phyloP scores from a whole-genome alignment of 1,284 basidiomycete species.

The Marasmius tenuissimus region DNA sequence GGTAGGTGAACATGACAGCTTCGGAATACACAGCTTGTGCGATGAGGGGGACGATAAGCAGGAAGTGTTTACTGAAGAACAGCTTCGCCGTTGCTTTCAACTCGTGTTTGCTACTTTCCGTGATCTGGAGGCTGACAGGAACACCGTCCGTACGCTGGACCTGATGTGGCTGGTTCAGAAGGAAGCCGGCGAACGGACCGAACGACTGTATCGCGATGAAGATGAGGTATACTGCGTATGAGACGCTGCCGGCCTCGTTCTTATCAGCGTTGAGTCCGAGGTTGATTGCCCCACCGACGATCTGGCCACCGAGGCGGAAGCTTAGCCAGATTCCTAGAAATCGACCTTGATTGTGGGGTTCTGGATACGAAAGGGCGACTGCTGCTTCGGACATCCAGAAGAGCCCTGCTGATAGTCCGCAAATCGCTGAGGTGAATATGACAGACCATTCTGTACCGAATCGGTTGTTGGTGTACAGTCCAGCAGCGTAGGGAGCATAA shows the following conservation, averaged over 20 bases:
- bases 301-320: conserved; percentile 11
- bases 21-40: conserved; percentile 11
- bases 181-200: conserved; percentile 13
- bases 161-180: conserved; percentile 11
- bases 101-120: conserved; percentile 3
- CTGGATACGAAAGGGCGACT: conserved; percentile 15
- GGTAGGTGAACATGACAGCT: conserved; percentile 16
- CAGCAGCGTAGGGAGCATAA: conserved; percentile 14
- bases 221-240: conserved; percentile 16
- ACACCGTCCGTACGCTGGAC: conserved; percentile 15
- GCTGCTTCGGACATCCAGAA: conserved; percentile 19
- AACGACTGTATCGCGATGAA: conserved; percentile 15
- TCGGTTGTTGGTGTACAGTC: conserved; percentile 15
- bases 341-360: conserved; percentile 15
- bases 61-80: conserved; percentile 8
- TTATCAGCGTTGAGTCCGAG: conserved; percentile 14
- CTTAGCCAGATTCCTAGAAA: conserved; percentile 16
- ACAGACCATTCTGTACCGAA: conserved; percentile 16
- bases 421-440: conserved; percentile 15
- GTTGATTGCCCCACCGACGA: conserved; percentile 18
- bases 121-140: conserved; percentile 2
- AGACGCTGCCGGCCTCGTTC: conserved; percentile 14
- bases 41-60: conserved; percentile 13
- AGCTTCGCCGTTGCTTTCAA: conserved; percentile 8
- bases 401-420: conserved; percentile 14